These are phyloP conservation scores for Durio zibethinus DNA, from an alignment of 345 rosid genomes.

Conservation along the genomic window DNA sequence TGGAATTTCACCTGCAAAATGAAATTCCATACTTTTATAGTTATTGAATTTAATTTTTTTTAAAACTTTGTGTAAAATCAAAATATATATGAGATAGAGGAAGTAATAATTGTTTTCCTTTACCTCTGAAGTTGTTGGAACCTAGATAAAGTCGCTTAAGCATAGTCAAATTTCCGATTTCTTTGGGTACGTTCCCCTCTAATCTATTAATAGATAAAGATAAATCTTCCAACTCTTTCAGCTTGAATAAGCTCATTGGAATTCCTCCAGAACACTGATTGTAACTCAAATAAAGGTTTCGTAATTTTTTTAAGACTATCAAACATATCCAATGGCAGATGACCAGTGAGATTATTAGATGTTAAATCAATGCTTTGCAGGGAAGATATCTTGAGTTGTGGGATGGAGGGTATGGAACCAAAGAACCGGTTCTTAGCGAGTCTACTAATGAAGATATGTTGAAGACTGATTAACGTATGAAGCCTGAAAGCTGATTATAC, in stretches of 20 bases:
- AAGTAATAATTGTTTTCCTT: background rate
- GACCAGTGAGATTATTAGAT: background rate
- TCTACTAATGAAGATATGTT: background rate
- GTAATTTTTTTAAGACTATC: background rate
- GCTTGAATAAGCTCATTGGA: background rate
- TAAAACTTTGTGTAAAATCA: too few species aligned
- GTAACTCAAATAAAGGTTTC: background rate
- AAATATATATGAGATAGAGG: too few species aligned
- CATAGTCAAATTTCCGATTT: background rate
- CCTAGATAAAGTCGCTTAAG: background rate
- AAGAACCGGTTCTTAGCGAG: background rate
- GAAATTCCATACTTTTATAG: too few species aligned
- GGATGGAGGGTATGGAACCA: background rate
- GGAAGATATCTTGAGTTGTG: background rate
- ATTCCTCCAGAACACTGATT: background rate
- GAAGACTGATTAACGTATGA: slow-evolving; percentile 12
- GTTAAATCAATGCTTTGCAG: background rate
- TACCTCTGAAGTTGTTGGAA: background rate
- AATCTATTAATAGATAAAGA: too few species aligned
- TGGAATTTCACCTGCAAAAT: background rate
- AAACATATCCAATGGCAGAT: background rate
- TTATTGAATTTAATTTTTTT: too few species aligned
- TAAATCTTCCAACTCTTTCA: too few species aligned
- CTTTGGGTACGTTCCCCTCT: too few species aligned
- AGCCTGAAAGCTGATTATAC: slow-evolving; percentile 5